These are phyloP conservation scores for Volvariella volvacea DNA, from an alignment of 1,284 basidiomycete species.

Conservation along the genomic window DNA sequence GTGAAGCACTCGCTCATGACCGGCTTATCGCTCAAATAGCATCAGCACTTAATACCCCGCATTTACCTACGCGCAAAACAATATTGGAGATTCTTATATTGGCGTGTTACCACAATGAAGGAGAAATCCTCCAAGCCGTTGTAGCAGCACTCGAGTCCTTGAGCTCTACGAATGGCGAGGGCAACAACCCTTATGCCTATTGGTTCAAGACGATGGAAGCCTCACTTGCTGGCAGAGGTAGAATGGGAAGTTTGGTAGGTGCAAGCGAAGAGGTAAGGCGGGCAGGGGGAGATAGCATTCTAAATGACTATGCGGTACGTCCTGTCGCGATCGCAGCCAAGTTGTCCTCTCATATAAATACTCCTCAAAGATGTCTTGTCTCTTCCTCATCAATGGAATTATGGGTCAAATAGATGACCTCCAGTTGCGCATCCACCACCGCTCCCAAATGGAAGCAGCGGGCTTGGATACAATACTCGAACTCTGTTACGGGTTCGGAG, in stretches of 20 bases:
- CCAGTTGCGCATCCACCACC: constrained; percentile 80
- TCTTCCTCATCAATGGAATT: constrained; percentile 66
- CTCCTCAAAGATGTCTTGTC: constrained; percentile 50
- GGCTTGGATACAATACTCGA: constrained; percentile 74
- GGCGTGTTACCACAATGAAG: constrained; percentile 56
- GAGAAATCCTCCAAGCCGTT: constrained; percentile 47
- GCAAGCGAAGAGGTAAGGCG: constrained; percentile 85
- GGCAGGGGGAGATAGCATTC: constrained; percentile 54
- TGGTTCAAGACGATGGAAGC: constrained; percentile 87
- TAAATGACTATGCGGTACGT: constrained; percentile 83
- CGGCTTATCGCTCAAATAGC: constrained; percentile 79
- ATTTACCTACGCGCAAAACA: constrained; percentile 76
- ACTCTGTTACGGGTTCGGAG: constrained; percentile 67
- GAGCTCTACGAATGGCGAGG: constrained; percentile 60
- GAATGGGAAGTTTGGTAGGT: constrained; percentile 94
- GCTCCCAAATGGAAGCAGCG: constrained; percentile 84
- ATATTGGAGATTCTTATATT: constrained; percentile 75
- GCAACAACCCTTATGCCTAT: constrained; percentile 65
- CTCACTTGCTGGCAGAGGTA: constrained; percentile 79
- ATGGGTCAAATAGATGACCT: constrained; percentile 64
- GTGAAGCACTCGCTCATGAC: constrained; percentile 75
- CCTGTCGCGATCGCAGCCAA: constrained; percentile 10
- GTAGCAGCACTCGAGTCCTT: constrained; percentile 59
- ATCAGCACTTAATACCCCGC: constrained; percentile 79
- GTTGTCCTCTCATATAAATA: constrained; percentile 9